A percentile compares a stretch with the other conserved stretches of the same genome.
Conservation (phyloP, 306 rosid species). For the Vigna hirtella region DNA sequence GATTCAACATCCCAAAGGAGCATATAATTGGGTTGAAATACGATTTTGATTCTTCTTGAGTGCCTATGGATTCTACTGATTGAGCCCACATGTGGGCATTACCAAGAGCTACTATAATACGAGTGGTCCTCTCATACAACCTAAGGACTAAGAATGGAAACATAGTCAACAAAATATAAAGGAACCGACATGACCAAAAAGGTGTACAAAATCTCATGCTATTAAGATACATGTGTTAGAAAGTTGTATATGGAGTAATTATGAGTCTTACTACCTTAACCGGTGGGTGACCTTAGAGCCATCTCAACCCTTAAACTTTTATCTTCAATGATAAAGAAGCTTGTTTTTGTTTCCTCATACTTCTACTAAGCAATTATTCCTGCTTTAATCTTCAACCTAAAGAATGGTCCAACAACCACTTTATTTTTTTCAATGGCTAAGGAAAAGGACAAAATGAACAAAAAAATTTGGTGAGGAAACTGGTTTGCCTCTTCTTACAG, state of each 20-base stretch:
- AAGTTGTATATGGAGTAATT: slow-evolving; percentile 46
- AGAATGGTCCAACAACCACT: slow-evolving; percentile 51
- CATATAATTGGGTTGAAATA: slow-evolving; percentile 31
- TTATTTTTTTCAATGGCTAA: slow-evolving; percentile 39
- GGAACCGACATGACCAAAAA: slow-evolving; percentile 38
- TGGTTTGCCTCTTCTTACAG: neutral
- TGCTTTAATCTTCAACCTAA: slow-evolving; percentile 52
- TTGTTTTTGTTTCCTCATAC: slow-evolving; percentile 46
- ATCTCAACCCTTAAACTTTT: slow-evolving; percentile 36
- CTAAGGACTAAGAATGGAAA: slow-evolving; percentile 12
- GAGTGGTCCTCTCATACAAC: slow-evolving; percentile 48
- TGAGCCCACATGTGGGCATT: slow-evolving; percentile 44
- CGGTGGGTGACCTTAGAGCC: slow-evolving; percentile 35
- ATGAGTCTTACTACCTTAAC: slow-evolving; percentile 48
- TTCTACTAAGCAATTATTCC: slow-evolving; percentile 46
- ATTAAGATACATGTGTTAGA: slow-evolving; percentile 32
- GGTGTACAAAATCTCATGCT: slow-evolving; percentile 28
- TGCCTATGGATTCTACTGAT: slow-evolving; percentile 39
- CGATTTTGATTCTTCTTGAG: slow-evolving; percentile 38
- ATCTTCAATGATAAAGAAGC: slow-evolving; percentile 19
- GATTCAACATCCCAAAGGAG: slow-evolving; percentile 35
- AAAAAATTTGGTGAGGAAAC: neutral
- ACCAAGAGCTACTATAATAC: slow-evolving; percentile 25
- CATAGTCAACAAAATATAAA: slow-evolving; percentile 26
- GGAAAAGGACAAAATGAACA: slow-evolving; percentile 30